Conservation (phyloP, 148 eudicot species). For the Nepenthes gracilis region DNA sequence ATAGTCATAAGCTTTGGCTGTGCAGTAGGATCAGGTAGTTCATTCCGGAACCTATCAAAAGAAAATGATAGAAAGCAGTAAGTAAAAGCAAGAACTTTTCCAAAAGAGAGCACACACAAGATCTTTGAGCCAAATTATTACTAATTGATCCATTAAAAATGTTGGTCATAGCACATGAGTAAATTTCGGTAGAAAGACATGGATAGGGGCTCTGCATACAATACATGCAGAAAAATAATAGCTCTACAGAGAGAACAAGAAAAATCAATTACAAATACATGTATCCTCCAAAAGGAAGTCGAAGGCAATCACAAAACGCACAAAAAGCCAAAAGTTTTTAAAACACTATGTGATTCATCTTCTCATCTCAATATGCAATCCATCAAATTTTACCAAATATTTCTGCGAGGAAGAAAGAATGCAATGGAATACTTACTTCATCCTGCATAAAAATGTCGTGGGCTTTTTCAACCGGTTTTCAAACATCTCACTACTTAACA, state of each 20-base stretch:
- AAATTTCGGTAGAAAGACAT: no score
- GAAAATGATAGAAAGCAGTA: not conserved
- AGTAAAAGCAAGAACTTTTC: not conserved
- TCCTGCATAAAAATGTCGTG: slow-evolving; percentile 84
- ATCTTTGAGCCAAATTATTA: no score
- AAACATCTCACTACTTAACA: slow-evolving; percentile 62
- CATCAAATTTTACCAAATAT: no score
- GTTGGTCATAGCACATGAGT: no score
- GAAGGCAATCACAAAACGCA: not conserved
- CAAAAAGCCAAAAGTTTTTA: no score
- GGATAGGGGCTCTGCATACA: no score
- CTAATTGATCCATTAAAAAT: no score
- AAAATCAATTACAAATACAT: slow-evolving; percentile 3
- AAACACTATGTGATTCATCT: no score
- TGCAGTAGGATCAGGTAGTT: slow-evolving; percentile 89
- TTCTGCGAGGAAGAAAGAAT: not conserved
- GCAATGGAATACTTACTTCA: slow-evolving; percentile 66
- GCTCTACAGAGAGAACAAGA: not conserved
- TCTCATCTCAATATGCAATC: no score
- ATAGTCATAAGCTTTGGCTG: slow-evolving; percentile 75
- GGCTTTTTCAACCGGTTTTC: slow-evolving; percentile 96
- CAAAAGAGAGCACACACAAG: not conserved
- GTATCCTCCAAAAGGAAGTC: not conserved
- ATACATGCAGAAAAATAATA: no score
- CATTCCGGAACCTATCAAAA: slow-evolving; percentile 75